Evolutionary conservation across 139 green algal genomes (phyloP), one percentile per base, ranked within the genome.

Genomic region (Desmodesmus armatus): DNA sequence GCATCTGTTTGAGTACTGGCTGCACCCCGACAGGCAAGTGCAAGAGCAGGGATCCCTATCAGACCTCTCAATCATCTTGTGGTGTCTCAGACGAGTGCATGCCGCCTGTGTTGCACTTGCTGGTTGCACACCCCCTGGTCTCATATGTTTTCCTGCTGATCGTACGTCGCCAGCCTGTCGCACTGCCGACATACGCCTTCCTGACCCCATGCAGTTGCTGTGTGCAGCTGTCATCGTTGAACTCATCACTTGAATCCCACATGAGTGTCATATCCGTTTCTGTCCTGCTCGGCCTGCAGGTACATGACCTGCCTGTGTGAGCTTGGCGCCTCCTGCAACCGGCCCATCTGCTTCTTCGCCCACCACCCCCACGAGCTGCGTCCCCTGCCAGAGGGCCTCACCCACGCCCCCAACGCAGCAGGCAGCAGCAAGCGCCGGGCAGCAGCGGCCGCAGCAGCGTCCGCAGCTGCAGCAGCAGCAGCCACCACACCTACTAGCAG

Each of bases 311-410:
- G 88, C 27, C 77, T 94, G 21, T 93, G 91, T 75, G 90, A 89
- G 47, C 90, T 91, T 33, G 91, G 91, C 7, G 70, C 80, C 37
- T 83, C 85, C 53, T 94, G 91, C 88, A 93, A 91, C 85, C 85
- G 91, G 6, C 77, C 88, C 39, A 92, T 91, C 55, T 94, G 91
- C 87, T 94, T 94, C 85, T 94, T 94, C 51, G 91, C 91, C 0
- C 91, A 94, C 33, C 74, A 65, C 2, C 49, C 35, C 35, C 35
- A 51, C 25, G 75, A 82, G 75, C 75, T 82, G 35, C 51, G 75
- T 13, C 75, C 75, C 1, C 39, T 82, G 53, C 75, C 53, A 15
- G 35, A 51, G 15, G 75, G 53, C 53, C 75, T 71, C 13, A 49
- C 49, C n/a, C n/a, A n/a, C n/a, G n/a, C n/a, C n/a, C n/a, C n/a